Evolutionary conservation across 2,329 filamentous ascomycete genomes (phyloP).

Genomic region (Pezicula neosporulosa): DNA sequence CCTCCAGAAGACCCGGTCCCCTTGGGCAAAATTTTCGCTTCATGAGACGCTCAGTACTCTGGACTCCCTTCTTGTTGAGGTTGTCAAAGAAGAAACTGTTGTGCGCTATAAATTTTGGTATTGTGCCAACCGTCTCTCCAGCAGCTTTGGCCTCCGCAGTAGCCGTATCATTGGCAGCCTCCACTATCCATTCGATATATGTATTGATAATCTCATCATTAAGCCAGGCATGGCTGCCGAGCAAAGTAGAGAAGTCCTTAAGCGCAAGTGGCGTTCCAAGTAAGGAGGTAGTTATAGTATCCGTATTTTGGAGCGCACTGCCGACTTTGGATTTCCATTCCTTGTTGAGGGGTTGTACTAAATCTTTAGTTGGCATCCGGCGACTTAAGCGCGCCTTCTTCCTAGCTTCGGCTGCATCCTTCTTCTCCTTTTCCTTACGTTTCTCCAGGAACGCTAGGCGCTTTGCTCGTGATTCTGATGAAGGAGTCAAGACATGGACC

Average conservation of each 20-base stretch:
- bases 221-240: conserved; percentile 59
- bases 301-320: conserved; percentile 26
- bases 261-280: conserved; percentile 47
- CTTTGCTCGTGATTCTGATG: conserved; percentile 4
- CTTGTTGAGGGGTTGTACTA: conserved; percentile 27
- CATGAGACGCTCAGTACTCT: conserved; percentile 50
- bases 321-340: conserved; percentile 37
- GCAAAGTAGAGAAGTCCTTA: conserved; percentile 62
- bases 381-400: conserved; percentile 22
- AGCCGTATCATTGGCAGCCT: conserved; percentile 55
- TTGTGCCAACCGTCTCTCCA: conserved; percentile 35
- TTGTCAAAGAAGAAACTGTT: conserved; percentile 64
- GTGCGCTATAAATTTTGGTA: conserved; percentile 60
- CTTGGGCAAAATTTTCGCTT: conserved; percentile 54
- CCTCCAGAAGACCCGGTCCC: conserved; percentile 54
- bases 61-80: conserved; percentile 44
- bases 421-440: conserved; percentile 10
- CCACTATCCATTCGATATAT: conserved; percentile 57
- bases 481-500: conserved; percentile 2
- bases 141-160: conserved; percentile 28
- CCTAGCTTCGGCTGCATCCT: conserved; percentile 13
- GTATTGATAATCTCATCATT: conserved; percentile 76
- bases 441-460: conserved; percentile 6
- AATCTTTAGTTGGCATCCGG: conserved; percentile 14
- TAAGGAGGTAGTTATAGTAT: conserved; percentile 40